These are phyloP conservation scores for Pichia insulana DNA, from an alignment of 805 yeast genomes.

Conservation along the genomic window DNA sequence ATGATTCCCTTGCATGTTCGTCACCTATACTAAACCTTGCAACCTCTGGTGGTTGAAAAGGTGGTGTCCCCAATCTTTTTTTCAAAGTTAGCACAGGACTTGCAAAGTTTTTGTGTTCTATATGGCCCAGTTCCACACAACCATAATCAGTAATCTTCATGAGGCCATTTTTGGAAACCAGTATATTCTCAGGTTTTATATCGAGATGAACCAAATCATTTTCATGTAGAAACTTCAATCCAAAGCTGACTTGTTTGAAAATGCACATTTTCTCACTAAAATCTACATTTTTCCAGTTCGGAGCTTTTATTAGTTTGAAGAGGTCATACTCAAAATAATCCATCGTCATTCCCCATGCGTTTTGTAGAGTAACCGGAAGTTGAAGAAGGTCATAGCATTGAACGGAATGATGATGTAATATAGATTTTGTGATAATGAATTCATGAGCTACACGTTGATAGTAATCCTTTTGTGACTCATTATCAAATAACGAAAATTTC, in stretches of 20 bases:
- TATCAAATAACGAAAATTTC: conserved; percentile 44
- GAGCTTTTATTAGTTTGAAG: conserved; percentile 42
- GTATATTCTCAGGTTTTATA: conserved; percentile 65
- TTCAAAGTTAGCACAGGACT: conserved; percentile 31
- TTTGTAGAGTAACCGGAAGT: conserved; percentile 47
- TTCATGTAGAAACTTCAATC: conserved; percentile 53
- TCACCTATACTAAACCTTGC: conserved; percentile 35
- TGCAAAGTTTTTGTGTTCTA: conserved; percentile 38
- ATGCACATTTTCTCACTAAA: conserved; percentile 50
- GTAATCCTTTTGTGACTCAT: conserved; percentile 43
- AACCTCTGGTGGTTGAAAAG: conserved; percentile 75
- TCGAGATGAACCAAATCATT: conserved; percentile 65
- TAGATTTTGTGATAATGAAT: conserved; percentile 47
- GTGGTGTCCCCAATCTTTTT: conserved; percentile 68
- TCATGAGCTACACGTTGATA: conserved; percentile 59
- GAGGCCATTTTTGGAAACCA: conserved; percentile 50
- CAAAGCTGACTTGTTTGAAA: conserved; percentile 60
- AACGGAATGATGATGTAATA: conserved; percentile 51
- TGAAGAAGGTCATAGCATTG: conserved; percentile 46
- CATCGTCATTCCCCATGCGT: conserved; percentile 74
- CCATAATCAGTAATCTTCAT: conserved; percentile 73
- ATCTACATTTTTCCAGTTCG: conserved; percentile 49
- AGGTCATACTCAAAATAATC: conserved; percentile 59
- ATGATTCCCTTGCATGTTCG: conserved; percentile 19
- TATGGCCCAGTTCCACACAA: conserved; percentile 58